phyloP scores from a whole-genome alignment of 2,329 filamentous ascomycete species.

The Didymella lethalis region DNA sequence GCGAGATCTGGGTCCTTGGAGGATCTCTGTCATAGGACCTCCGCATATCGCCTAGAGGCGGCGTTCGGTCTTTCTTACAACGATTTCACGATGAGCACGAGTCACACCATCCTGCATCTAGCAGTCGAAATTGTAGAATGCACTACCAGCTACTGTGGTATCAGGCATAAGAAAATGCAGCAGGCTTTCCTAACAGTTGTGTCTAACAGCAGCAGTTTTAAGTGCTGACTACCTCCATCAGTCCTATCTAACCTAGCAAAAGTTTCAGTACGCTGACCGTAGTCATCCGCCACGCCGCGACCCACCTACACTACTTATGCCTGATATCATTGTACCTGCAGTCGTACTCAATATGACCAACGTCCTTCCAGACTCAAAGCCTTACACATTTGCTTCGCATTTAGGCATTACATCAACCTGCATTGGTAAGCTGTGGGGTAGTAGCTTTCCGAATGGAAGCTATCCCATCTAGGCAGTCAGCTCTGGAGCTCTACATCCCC shows the following conservation, averaged over 20 bases:
- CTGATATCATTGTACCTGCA: too few relatives aligned
- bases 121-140: slow-evolving; percentile 2
- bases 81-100: neutral
- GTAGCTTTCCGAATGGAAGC: slow-evolving; percentile 15
- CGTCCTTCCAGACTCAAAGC: slow-evolving; percentile 4
- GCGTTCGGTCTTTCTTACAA: neutral
- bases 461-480: slow-evolving; percentile 19
- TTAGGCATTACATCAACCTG: neutral
- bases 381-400: slow-evolving; percentile 9
- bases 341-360: neutral
- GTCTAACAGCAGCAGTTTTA: too few relatives aligned
- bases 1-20: slow-evolving; percentile 83
- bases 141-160: neutral
- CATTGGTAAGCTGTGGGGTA: slow-evolving; percentile 21
- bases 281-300: too few relatives aligned
- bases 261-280: too few relatives aligned
- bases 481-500: slow-evolving; percentile 18
- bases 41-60: neutral
- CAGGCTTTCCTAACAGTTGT: too few relatives aligned
- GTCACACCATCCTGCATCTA: neutral
- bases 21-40: slow-evolving; percentile 56
- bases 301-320: too few relatives aligned
- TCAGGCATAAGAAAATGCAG: too few relatives aligned
- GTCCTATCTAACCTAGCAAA: too few relatives aligned
- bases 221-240: too few relatives aligned